phyloP scores from a whole-genome alignment of 2,329 filamentous ascomycete genomes.

The Talaromyces marneffei region DNA sequence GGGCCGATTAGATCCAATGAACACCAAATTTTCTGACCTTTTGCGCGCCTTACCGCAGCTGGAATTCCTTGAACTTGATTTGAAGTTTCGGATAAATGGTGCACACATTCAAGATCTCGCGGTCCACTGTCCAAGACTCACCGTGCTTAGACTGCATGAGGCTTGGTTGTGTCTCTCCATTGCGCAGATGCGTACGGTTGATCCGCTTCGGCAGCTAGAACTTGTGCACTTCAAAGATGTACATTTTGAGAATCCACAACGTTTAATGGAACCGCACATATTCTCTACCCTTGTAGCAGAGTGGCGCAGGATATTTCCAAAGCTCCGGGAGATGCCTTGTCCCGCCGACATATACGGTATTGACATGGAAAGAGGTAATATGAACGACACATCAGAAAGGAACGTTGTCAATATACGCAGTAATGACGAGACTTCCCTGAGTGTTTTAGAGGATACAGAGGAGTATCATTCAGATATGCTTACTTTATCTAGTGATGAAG shows the following conservation, averaged over 20 bases:
- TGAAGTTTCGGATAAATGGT: background rate
- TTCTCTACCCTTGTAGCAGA: background rate
- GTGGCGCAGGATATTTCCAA: constrained; percentile 3
- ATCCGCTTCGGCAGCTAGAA: background rate
- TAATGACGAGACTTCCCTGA: background rate
- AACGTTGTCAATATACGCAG: background rate
- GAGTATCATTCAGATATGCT: background rate
- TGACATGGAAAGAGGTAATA: background rate
- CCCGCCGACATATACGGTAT: background rate
- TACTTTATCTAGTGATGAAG: background rate
- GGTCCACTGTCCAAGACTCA: background rate
- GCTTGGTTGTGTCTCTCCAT: background rate
- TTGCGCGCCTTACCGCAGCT: background rate
- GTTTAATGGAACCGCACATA: background rate
- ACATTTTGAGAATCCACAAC: background rate
- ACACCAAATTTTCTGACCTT: background rate
- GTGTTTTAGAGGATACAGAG: background rate
- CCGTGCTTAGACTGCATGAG: background rate
- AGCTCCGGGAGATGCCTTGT: background rate
- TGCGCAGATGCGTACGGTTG: background rate
- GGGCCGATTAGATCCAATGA: background rate
- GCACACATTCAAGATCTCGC: background rate
- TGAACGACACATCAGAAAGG: background rate
- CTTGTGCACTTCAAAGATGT: background rate
- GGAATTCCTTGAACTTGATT: constrained; percentile 1